Base-by-base conservation (phyloP, 495 filamentous ascomycete species). In the Penicillium fimorum region DNA sequence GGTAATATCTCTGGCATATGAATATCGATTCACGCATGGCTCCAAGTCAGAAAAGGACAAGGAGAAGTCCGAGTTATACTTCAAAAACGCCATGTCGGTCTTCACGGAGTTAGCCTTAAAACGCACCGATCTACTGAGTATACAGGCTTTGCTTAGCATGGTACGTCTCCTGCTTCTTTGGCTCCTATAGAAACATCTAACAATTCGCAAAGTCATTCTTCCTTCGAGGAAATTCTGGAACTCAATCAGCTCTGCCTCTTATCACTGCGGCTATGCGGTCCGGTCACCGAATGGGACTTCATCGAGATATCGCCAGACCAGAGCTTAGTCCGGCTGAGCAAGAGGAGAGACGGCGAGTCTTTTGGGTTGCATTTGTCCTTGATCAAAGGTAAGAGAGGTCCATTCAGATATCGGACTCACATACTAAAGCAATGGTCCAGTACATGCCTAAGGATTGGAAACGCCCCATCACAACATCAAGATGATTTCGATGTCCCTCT, bases 401-500 rank as follows among this genome's bases (percentile, higher is more conserved):
- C 12, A 7, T 12, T 35, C 5, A 37, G 13, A 41, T 15, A 32
- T 27, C 0, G 15, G 17, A 22, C 43, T 8, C 27, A 13, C 40
- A 30, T 6, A 33, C 35, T 17, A 42, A 37, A 45, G 33, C n/a
- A 43, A 58, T 15, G 43, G 51, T 64, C 7, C 33, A 86, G 83
- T 63, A 83, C 95, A 57, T 96, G 91, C 67, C 80, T 98, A 29
- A 82, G 95, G 29, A 87, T 89, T 13, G 94, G 94, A 41, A 87
- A 88, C 51, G 91, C 94, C 7, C 92, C 90, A 13, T 84, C 88
- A 15, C 94, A 97, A 68, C 91, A 97, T 62, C 89, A 93, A 59
- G 91, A 97, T 65, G 94, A 98, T 68, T 93, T 95, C 80, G 96
- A 96, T 66, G 90, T 97, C 27, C 91, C 95, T 44, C 80, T 97